Conservation (phyloP, 208 protist species). For the Leishmania gerbilli region DNA sequence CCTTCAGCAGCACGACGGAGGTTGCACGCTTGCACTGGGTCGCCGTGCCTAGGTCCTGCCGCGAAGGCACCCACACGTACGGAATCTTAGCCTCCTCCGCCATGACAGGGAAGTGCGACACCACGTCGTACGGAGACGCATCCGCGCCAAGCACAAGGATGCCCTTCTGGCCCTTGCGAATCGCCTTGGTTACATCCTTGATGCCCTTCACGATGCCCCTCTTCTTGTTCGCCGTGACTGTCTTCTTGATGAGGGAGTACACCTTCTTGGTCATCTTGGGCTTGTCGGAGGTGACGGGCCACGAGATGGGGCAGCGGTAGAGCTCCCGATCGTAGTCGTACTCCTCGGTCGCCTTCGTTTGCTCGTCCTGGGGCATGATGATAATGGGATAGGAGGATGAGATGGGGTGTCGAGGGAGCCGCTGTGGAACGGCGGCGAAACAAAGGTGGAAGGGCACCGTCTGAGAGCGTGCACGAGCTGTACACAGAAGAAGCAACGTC, state of each 20-base stretch:
- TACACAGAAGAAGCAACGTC: neutral
- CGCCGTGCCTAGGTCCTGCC: slow-evolving; percentile 91
- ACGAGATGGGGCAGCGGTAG: slow-evolving; percentile 93
- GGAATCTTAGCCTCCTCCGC: slow-evolving; percentile 93
- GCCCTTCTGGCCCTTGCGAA: slow-evolving; percentile 92
- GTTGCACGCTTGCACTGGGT: slow-evolving; percentile 94
- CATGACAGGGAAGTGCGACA: slow-evolving; percentile 94
- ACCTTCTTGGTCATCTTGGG: slow-evolving; percentile 96
- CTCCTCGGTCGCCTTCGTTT: slow-evolving; percentile 51
- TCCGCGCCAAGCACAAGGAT: slow-evolving; percentile 92
- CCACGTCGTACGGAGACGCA: slow-evolving; percentile 92
- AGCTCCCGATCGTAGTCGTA: slow-evolving; percentile 94
- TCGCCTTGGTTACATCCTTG: slow-evolving; percentile 94
- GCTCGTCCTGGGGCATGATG: slow-evolving; percentile 63
- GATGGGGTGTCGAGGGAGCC: neutral
- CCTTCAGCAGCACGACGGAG: slow-evolving; percentile 92
- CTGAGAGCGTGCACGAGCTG: neutral
- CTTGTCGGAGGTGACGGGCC: slow-evolving; percentile 88
- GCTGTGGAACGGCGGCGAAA: neutral
- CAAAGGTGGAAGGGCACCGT: neutral
- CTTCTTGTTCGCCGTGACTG: slow-evolving; percentile 90
- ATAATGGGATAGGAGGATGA: neutral
- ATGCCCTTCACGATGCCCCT: slow-evolving; percentile 92
- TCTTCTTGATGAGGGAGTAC: slow-evolving; percentile 93
- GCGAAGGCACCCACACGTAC: slow-evolving; percentile 94